Base-by-base conservation (phyloP, 495 filamentous ascomycete genomes). In the Cercophora samala region DNA sequence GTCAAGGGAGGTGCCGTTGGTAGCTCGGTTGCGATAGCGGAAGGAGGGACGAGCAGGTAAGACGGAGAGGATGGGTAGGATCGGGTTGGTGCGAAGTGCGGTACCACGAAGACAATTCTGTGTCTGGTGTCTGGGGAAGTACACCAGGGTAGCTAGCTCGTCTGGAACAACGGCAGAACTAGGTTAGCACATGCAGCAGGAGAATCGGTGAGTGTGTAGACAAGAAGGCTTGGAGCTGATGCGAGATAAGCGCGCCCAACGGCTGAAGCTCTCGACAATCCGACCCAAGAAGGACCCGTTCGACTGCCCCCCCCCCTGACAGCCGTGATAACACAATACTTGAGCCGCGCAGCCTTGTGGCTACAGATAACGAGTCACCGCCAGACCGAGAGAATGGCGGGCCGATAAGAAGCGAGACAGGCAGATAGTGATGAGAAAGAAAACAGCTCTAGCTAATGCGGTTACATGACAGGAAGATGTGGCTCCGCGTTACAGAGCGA, bases 331-430 rank as follows among this genome's bases (percentile, higher is more conserved):
- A 54, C 24, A 37, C 5, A 59, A n/a, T 63, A 71, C 69, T 22
- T 26, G 60, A 64, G 37, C 63, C 24, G 23, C n/a, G 62, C 67
- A 67, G 67, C 66, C 60, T 54, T 26, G 55, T 24, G 61, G 46
- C 58, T 11, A 51, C 61, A 71, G 71, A 73, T 71, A 73, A 69
- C 66, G 58, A 68, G 69, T 69, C 66, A 71, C 68, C 59, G 58
- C 64, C 58, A 68, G 64, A 68, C 60, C 25, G 24, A 18, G 24
- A 1, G 56, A 60, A 54, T 62, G 68, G 66, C 58, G 42, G 62
- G 21, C 64, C 58, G 71, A 73, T 73, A 70, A 73, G 68, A 58
- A 64, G 8, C 32, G 26, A 65, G 62, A 65, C 60, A 64, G 19
- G 58, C 21, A 42, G 21, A 23, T 55, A n/a, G 66, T 53, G 51